Evolutionary conservation across 23 red algal genomes (phyloP), one percentile per base, ranked within the genome.

Genomic region (Cyanidioschyzon merolae): DNA sequence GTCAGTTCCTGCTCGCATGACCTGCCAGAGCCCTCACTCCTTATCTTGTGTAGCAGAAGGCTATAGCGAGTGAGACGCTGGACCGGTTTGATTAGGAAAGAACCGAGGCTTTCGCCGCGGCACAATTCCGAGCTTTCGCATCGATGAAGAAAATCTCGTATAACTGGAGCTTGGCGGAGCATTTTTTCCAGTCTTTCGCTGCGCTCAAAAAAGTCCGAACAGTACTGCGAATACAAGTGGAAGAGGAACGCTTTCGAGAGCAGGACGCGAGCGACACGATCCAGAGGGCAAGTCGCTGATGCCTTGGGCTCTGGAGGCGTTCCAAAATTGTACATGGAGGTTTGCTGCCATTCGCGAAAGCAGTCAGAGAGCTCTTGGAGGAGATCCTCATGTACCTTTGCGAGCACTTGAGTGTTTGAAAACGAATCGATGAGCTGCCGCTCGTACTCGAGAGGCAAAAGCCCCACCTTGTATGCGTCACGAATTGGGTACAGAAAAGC

Each of bases 171-270:
- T 35, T 71, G n/a, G 12, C 29, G 63, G 7, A 71, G 63, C n/a
- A 25, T 12, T 25, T 27, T 7, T 27, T 71, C 63, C 63, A 71
- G 29, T 17, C 30, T 32, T 35, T 71, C 63, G 63, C 63, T 71
- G 63, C 63, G 63, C 29, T 71, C 63, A 7, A 71, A 7, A 35
- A 71, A 71, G 32, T 71, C 32, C 12, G 32, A 35, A 32, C 63
- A 71, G 63, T 71, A 71, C 63, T 71, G n/a, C n/a, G 63, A 71
- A 35, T 71, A 71, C n/a, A 71, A 27, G 29, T 71, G 63, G 63
- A 71, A 71, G 63, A 71, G 63, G 29, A 71, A 71, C 29, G 63
- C 63, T 35, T 71, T 71, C n/a, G 63, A 71, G 21, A 32, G 63
- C 7, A 71, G 32, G n/a, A 71, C 29, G 7, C 63, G 63, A 32